Base-by-base conservation (phyloP, 2,329 filamentous ascomycete species). In the Tolypocladium nubicola region DNA sequence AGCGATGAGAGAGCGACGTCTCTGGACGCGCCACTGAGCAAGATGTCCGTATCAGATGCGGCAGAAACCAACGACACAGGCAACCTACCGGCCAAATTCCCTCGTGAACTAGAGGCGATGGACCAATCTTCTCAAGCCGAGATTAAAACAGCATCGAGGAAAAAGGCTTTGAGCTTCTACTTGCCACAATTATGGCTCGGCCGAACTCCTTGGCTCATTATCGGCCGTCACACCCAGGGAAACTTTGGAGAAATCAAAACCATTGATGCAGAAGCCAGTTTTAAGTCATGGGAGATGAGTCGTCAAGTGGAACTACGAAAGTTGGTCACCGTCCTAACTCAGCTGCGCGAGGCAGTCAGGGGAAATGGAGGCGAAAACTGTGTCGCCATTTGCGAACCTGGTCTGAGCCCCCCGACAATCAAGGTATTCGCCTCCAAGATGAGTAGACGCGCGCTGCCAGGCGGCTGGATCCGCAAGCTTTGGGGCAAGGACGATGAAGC, bases 131-230 rank as follows among this genome's bases (percentile, higher is more conserved):
- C 39, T 40, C 39, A 40, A n/a, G 39, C 39, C 14, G 39, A 40
- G 39, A 40, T 40, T 2, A 40, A 40, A 40, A 40, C 39, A 40
- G 16, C 39, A 3, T 16, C 30, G 10, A 55, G 19, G 19, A 9
- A 11, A 5, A 60, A 43, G 49, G 16, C 0, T 30, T 50, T 1
- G 11, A 37, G n/a, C 2, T 1, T n/a, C 6, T 57, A 5, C 26
- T 33, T 68, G 0, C 58, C 64, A 0, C 65, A 68, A 57, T 61
- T 67, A 9, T 69, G 66, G 67, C 65, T 69, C 30, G 66, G 66
- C 6, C 63, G 67, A 6, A 67, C 65, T 5, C 60, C 60, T 0
- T 64, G 61, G 39, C 54, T 69, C 3, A 66, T 69, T 10, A 54
- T 45, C 1, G 65, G 62, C 9, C 23, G 41, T 0, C 66, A 69